Evolutionary conservation across 176 grass and related monocot genomes (phyloP).

Genomic region (Carex scoparia): DNA sequence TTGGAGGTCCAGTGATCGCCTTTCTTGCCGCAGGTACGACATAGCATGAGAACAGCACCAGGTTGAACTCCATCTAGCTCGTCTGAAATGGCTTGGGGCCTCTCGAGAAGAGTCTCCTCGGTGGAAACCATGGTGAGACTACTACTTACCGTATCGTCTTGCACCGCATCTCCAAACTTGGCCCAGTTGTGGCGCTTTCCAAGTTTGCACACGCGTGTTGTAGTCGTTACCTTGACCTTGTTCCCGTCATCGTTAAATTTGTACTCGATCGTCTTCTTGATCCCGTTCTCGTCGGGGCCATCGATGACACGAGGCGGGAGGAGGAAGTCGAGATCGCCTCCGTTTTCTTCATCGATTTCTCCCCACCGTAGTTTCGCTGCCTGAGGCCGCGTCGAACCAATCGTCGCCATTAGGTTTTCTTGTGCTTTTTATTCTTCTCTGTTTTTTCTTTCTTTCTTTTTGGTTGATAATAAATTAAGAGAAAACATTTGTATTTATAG

Average conservation of each 20-base stretch:
- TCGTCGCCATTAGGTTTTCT: constrained; percentile 33
- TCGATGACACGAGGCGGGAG: constrained; percentile 61
- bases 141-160: constrained; percentile 45
- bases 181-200: constrained; percentile 59
- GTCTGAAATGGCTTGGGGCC: constrained; percentile 52
- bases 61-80: constrained; percentile 30
- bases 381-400: constrained; percentile 27
- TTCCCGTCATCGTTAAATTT: constrained; percentile 71
- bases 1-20: constrained; percentile 84
- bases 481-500: no score
- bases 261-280: constrained; percentile 68
- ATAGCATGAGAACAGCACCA: constrained; percentile 71
- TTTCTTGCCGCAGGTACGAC: constrained; percentile 71
- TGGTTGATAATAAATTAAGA: no score
- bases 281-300: constrained; percentile 67
- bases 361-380: constrained; percentile 56
- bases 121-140: constrained; percentile 72
- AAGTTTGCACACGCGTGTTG: constrained; percentile 63
- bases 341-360: constrained; percentile 74
- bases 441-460: background rate
- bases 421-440: background rate
- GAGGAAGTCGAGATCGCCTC: constrained; percentile 62
- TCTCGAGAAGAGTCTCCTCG: constrained; percentile 76
- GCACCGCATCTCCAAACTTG: constrained; percentile 73
- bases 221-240: constrained; percentile 71